Evolutionary conservation across 2,329 filamentous ascomycete genomes (phyloP), one percentile per base, ranked within the genome.

Genomic region (Diaporthe sp.): DNA sequence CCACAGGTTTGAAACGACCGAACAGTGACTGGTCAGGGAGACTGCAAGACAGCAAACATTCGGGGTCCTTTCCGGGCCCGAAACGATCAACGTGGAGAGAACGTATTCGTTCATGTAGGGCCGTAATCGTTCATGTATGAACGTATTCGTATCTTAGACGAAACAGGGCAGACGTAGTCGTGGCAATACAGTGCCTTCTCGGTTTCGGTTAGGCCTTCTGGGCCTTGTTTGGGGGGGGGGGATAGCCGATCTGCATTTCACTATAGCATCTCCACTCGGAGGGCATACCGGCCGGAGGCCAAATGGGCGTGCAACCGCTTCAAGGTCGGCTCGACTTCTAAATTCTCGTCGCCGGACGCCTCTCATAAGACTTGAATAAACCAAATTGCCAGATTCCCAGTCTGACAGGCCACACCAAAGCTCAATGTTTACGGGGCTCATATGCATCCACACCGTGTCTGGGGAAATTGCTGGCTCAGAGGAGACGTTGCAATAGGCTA

Each of bases 41-140:
- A 37, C 10, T 6, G 13, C 25, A 9, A 13, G 15, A 31, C 42
- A 42, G 39, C 69, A 42, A 51, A 61, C 6, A 51, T 3, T 55
- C 70, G 70, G 58, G 57, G 31, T 72, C n/a, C 49, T 12, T 37
- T 31, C 3, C 4, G 28, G 39, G 22, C 57, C 70, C 70, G 44
- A 61, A 59, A 53, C 44, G 44, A 37, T 44, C 4, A 39, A 34
- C 25, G 13, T 25, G 58, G 57, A 65, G 46, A 51, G 37, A 4
- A 65, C 58, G 70, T 65, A 73, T 73, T 73, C 70, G 70, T 73
- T 68, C 65, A 53, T 42, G 65, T 53, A 68, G 22, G 44, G 65
- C 22, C 65, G 65, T 68, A 68, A 68, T 68, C 65, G 65, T 68
- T 37, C 19, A 68, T 28, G 65, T 68, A 28, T 34, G 46, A 17